Percentiles rank a stretch among this genome's conserved stretches.
phyloP scores from a whole-genome alignment of 2,329 filamentous ascomycete genomes.

The Trichoderma aggressivum region DNA sequence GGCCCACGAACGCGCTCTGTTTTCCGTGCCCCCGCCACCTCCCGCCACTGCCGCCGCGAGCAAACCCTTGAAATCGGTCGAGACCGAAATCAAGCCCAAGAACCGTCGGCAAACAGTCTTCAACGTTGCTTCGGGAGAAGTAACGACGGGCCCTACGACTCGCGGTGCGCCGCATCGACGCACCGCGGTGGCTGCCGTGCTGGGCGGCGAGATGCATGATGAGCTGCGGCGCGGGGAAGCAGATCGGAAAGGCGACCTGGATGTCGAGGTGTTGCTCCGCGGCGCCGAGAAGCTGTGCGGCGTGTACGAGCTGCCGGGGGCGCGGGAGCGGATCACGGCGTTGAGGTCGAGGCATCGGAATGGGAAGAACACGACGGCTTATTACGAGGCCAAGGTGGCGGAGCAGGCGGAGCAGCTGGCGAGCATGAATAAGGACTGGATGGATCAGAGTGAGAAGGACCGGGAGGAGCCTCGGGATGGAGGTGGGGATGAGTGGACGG shows the following conservation, averaged over 20 bases:
- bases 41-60: slow-evolving; percentile 40
- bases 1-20: slow-evolving; percentile 87
- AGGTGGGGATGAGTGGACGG: slow-evolving; percentile 53
- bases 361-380: slow-evolving; percentile 68
- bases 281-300: slow-evolving; percentile 87
- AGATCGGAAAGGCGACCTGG: slow-evolving; percentile 62
- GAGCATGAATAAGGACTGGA: slow-evolving; percentile 64
- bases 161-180: slow-evolving; percentile 56
- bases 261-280: slow-evolving; percentile 78
- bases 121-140: slow-evolving; percentile 61
- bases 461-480: slow-evolving; percentile 49
- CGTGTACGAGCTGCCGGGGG: slow-evolving; percentile 82
- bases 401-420: slow-evolving; percentile 73
- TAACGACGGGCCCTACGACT: slow-evolving; percentile 54
- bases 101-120: slow-evolving; percentile 61
- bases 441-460: slow-evolving; percentile 46
- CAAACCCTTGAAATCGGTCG: not conserved
- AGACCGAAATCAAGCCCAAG: not conserved
- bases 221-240: slow-evolving; percentile 62
- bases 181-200: slow-evolving; percentile 84
- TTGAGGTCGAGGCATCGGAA: slow-evolving; percentile 70
- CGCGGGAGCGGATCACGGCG: slow-evolving; percentile 68
- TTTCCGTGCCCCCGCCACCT: slow-evolving; percentile 76
- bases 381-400: slow-evolving; percentile 76
- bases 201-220: slow-evolving; percentile 83